These are phyloP conservation scores for Xerophyta viscosa DNA, from an alignment of 106 monocot genomes.

Conservation along the genomic window DNA sequence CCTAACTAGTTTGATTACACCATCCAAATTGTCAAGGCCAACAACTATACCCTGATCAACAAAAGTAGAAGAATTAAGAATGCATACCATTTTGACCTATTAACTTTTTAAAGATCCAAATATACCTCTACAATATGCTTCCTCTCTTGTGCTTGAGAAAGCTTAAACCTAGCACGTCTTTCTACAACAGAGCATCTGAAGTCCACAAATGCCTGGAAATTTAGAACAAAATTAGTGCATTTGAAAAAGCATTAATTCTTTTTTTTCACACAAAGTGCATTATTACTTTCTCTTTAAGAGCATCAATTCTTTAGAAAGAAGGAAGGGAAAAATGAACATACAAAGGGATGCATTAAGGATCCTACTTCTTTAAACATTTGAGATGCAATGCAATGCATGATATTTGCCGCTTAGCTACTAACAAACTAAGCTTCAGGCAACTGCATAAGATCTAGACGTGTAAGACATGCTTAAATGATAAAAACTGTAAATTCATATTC, in stretches of 20 bases:
- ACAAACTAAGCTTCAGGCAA: no score
- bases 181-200: conserved; percentile 88
- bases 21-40: conserved; percentile 96
- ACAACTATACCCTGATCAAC: conserved; percentile 69
- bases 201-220: conserved; percentile 79
- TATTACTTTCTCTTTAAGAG: no score
- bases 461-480: no score
- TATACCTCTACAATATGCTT: conserved; percentile 87
- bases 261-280: no score
- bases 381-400: no score
- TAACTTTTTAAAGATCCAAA: neutral
- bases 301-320: no score
- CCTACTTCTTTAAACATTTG: no score
- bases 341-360: no score
- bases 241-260: conserved; percentile 6
- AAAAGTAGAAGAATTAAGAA: conserved; percentile 1
- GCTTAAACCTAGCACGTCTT: conserved; percentile 90
- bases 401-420: no score
- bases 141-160: conserved; percentile 71
- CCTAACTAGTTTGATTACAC: conserved; percentile 62
- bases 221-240: neutral
- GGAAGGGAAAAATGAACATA: no score
- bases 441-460: no score
- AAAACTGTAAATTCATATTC: no score
- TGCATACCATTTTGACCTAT: neutral